These are phyloP conservation scores for Plasmopara muralis DNA, from an alignment of 352 stramenopile species.

Conservation along the genomic window DNA sequence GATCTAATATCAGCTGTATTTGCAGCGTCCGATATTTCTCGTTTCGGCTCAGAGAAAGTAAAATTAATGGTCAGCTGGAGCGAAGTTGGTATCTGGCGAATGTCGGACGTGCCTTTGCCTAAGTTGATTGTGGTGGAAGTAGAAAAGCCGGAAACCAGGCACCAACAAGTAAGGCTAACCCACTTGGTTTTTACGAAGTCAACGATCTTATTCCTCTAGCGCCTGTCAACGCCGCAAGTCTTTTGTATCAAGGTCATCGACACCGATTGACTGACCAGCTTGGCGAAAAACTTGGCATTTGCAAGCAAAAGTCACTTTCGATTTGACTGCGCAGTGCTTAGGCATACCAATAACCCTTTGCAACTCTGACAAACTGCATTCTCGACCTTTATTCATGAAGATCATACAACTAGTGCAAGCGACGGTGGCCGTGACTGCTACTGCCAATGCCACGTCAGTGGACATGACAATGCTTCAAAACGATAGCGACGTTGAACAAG, in stretches of 20 bases:
- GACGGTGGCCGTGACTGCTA: constrained; percentile 5
- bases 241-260: constrained; percentile 2
- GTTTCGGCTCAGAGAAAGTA: constrained; percentile 7
- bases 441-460: constrained; percentile 2
- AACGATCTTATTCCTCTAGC: not conserved
- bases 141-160: constrained; percentile 13
- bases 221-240: constrained; percentile 10
- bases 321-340: constrained; percentile 19
- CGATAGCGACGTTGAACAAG: constrained; percentile 17
- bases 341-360: constrained; percentile 8
- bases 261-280: constrained; percentile 8
- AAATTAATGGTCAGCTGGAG: constrained; percentile 17
- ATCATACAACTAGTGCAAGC: constrained; percentile 23
- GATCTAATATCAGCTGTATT: constrained; percentile 15
- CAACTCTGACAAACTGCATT: no score
- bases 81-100: constrained; percentile 16
- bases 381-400: constrained; percentile 17
- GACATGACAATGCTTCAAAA: constrained; percentile 20
- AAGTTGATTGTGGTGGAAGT: constrained; percentile 7
- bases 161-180: constrained; percentile 8
- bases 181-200: constrained; percentile 15
- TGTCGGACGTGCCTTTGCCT: constrained; percentile 5
- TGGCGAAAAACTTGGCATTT: constrained; percentile 8
- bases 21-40: constrained; percentile 4
- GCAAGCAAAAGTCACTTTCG: constrained; percentile 20